Percentiles rank a stretch among this genome's conserved stretches.
phyloP scores from a whole-genome alignment of 768 basidiomycete species.

The Hemileccinum rubropunctum region DNA sequence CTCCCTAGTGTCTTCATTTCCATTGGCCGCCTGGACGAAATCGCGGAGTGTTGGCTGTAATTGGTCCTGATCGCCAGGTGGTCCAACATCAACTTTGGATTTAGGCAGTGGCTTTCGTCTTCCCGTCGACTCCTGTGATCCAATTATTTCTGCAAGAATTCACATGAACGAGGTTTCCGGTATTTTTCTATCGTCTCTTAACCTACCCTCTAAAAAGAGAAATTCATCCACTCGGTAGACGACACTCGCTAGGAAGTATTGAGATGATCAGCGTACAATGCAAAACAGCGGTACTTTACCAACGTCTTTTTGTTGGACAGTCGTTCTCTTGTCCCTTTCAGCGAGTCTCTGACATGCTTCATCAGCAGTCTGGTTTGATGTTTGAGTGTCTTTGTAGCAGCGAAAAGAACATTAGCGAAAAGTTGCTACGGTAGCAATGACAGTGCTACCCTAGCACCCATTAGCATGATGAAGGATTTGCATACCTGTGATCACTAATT shows the following conservation, averaged over 20 bases:
- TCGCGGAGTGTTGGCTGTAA: constrained; percentile 44
- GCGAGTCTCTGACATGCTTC: constrained; percentile 72
- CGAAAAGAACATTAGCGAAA: too few species aligned
- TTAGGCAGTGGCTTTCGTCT: constrained; percentile 41
- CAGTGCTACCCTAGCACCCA: too few species aligned
- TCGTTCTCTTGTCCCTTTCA: constrained; percentile 66
- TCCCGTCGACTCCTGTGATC: constrained; percentile 46
- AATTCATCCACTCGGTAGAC: constrained; percentile 72
- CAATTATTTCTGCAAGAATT: constrained; percentile 50
- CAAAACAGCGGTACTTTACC: constrained; percentile 43
- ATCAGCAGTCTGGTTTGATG: too few species aligned
- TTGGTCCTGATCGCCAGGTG: constrained; percentile 18
- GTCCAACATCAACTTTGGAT: constrained; percentile 18
- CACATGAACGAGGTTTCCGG: background rate
- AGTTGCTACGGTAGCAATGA: too few species aligned
- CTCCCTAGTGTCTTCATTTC: constrained; percentile 22
- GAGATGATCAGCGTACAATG: background rate
- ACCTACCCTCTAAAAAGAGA: constrained; percentile 70
- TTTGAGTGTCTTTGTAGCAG: too few species aligned
- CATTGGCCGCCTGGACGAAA: constrained; percentile 39
- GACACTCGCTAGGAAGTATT: constrained; percentile 46
- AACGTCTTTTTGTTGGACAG: constrained; percentile 78
- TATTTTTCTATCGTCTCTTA: background rate
- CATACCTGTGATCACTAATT: too few species aligned
- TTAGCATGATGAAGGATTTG: too few species aligned